Conservation (phyloP, 768 basidiomycete species). For the Rhodotorula kratochvilovae region DNA sequence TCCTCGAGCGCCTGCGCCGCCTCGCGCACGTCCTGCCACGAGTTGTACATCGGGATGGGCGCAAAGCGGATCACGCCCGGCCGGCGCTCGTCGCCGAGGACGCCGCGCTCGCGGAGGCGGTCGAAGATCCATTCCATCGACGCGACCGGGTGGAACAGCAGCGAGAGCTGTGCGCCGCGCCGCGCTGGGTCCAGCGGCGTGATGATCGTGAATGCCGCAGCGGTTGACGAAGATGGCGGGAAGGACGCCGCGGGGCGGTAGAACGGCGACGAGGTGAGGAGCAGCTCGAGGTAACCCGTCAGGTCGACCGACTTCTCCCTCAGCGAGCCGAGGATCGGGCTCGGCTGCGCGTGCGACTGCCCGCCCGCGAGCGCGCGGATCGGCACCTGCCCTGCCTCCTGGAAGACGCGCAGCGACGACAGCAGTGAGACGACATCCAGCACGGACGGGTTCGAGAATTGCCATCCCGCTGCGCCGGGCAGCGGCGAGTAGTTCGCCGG, state of each 20-base stretch:
- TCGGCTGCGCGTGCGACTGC: neutral
- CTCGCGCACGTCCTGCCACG: constrained; percentile 67
- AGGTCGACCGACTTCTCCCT: constrained; percentile 66
- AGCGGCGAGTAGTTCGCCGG: constrained; percentile 74
- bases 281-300: constrained; percentile 58
- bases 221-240: constrained; percentile 36
- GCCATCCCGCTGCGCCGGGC: constrained; percentile 87
- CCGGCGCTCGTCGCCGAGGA: constrained; percentile 84
- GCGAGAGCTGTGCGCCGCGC: constrained; percentile 82
- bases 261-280: constrained; percentile 59
- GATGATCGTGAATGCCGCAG: constrained; percentile 72
- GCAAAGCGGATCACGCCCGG: constrained; percentile 89
- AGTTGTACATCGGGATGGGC: constrained; percentile 82
- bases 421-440: constrained; percentile 72
- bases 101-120: constrained; percentile 62
- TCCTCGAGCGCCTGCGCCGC: constrained; percentile 55
- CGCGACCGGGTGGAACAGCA: constrained; percentile 66
- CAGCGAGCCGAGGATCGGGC: constrained; percentile 53
- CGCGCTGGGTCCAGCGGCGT: constrained; percentile 66
- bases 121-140: constrained; percentile 69
- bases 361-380: constrained; percentile 2
- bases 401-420: constrained; percentile 75
- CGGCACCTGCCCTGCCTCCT: constrained; percentile 64
- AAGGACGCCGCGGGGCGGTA: constrained; percentile 53
- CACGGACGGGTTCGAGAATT: constrained; percentile 89